Base-by-base conservation (phyloP, 2,329 filamentous ascomycete genomes). In the Gremmenia infestans region DNA sequence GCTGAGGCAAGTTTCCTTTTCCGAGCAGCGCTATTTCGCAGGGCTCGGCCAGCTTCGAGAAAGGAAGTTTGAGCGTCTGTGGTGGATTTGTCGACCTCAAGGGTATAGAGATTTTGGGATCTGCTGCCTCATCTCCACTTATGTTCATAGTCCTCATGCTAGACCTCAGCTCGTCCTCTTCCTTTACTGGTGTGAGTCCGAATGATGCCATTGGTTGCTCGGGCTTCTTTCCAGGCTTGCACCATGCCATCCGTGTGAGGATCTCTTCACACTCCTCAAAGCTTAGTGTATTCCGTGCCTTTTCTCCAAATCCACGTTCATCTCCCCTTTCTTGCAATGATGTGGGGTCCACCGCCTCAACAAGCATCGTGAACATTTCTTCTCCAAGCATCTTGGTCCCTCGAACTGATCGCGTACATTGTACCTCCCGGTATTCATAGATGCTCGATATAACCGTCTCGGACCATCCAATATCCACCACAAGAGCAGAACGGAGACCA, bases 401-500 rank as follows among this genome's bases (percentile, higher is more conserved):
- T 61, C 94, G 80, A 14, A 89, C 78, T 40, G 83, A 93, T 53
- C 89, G 81, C 55, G 78, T 82, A 53, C 83, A 83, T 15, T 80
- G 78, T 1, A 96, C 83, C 70, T 96, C 91, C 53, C 89, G 86
- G 70, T 91, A 96, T 72, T 99, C 94, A 68, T 92, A 97, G 6
- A 97, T 80, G 5, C 86, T 88, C 0, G 91, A 96, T 22, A 95
- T 82, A 0, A 87, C 81, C 0, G 92, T 96, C 72, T 97, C 94
- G 43, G 85, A 81, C 94, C 94, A 99, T 45, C 93, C 94, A 58
- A 99, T 80, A 67, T 99, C 91, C 39, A 99, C 78, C 0, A 97
- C 83, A 43, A 99, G 72, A 1, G 87, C 91, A n/a, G 89, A 90
- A 14, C 94, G 85, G 42, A 96, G 76, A 0, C 94, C 94, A 5